These are phyloP conservation scores for Yamadazyma phyllophila DNA, from an alignment of 805 yeast species.

Conservation along the genomic window DNA sequence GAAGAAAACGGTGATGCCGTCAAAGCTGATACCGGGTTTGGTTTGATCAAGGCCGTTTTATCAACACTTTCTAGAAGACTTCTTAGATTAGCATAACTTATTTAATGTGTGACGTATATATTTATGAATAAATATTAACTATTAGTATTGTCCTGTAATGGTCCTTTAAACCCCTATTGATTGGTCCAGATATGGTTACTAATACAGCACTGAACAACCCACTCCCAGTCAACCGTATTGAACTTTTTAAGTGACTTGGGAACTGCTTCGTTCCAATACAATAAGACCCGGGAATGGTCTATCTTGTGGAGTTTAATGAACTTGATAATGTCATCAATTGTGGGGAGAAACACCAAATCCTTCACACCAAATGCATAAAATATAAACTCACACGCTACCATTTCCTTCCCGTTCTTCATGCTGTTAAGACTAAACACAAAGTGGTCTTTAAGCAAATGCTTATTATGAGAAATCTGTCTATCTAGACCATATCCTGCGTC, in stretches of 20 bases:
- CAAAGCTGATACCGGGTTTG: conserved; percentile 78
- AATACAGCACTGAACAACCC: conserved; percentile 64
- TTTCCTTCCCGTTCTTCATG: conserved; percentile 23
- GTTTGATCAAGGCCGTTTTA: conserved; percentile 56
- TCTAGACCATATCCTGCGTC: conserved; percentile 26
- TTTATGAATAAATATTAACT: not conserved
- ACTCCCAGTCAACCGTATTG: conserved; percentile 51
- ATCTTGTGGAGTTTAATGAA: not conserved
- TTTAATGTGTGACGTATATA: conserved; percentile 3
- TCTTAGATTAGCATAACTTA: conserved; percentile 12
- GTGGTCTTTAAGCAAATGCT: conserved; percentile 27
- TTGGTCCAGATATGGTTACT: conserved; percentile 30
- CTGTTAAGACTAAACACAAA: conserved; percentile 37
- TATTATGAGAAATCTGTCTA: conserved; percentile 44
- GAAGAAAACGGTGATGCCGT: conserved; percentile 97
- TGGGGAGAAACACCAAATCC: conserved; percentile 11
- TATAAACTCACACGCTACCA: conserved; percentile 41
- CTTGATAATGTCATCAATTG: conserved; percentile 10
- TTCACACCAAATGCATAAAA: conserved; percentile 47
- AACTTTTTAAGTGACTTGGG: not conserved
- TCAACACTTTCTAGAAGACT: conserved; percentile 24
- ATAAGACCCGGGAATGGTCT: conserved; percentile 9
- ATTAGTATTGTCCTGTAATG: no score
- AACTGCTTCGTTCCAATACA: conserved; percentile 25
- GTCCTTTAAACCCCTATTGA: no score